phyloP scores from a whole-genome alignment of 176 grass and related monocot species.

The Carex kokanica region DNA sequence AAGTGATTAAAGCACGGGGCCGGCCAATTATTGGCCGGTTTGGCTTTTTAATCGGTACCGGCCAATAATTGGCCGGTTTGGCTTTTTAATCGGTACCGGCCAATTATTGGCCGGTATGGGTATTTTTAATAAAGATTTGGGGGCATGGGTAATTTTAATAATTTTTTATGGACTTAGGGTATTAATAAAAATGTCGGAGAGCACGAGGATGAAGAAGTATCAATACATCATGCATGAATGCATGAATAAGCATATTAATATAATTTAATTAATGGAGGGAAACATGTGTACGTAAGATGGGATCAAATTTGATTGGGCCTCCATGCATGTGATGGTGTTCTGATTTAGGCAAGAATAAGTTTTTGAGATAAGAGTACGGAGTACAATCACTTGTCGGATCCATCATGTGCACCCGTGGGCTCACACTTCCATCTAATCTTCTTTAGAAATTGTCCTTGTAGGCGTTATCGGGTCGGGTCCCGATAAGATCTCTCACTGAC shows the following conservation, averaged over 20 bases:
- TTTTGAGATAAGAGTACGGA: background rate
- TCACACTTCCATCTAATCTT: conserved; percentile 24
- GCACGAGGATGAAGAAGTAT: no score
- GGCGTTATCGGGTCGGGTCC: background rate
- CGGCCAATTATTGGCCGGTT: no score
- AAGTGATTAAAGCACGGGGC: no score
- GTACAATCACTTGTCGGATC: conserved; percentile 19
- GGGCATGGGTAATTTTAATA: no score
- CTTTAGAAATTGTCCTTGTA: conserved; percentile 26
- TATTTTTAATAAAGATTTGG: no score
- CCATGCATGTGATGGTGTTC: background rate
- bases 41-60: no score
- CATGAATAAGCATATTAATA: background rate
- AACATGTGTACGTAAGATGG: background rate
- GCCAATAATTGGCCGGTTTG: no score
- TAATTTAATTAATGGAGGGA: background rate
- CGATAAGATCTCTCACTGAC: background rate
- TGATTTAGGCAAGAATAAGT: background rate
- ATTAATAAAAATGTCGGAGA: no score
- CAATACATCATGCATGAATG: background rate
- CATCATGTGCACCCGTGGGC: conserved; percentile 14
- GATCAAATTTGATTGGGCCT: conserved; percentile 5
- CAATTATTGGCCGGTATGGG: no score
- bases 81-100: no score
- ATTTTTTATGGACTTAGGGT: no score